Conservation (phyloP, 257 asterid genomes). For the Prunella vulgaris region DNA sequence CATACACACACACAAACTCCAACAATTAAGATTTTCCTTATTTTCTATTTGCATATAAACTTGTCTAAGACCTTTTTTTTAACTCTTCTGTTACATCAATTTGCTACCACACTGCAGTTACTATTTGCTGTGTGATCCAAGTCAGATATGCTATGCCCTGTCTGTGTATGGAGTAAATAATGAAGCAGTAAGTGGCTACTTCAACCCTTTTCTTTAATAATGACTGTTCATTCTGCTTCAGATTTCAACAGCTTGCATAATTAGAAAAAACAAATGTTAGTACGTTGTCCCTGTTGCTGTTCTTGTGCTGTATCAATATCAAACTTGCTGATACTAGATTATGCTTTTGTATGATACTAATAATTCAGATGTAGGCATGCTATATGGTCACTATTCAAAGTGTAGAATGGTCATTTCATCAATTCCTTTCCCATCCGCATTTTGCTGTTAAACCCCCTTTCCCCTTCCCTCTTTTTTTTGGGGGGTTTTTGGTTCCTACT, state of each 20-base stretch:
- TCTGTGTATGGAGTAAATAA: slow-evolving; percentile 64
- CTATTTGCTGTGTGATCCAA: slow-evolving; percentile 77
- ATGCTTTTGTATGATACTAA: background rate
- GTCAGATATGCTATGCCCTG: slow-evolving; percentile 57
- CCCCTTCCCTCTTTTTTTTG: no score
- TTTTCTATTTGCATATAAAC: background rate
- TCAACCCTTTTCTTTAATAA: slow-evolving; percentile 7
- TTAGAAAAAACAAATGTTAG: background rate
- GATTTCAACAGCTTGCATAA: background rate
- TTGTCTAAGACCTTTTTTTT: background rate
- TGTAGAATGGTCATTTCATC: background rate
- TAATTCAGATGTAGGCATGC: background rate
- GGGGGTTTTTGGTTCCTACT: background rate
- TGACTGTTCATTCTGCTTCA: background rate
- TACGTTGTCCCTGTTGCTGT: background rate
- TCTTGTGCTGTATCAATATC: background rate
- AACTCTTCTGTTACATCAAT: slow-evolving; percentile 5
- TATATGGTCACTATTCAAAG: background rate
- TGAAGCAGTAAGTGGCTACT: slow-evolving; percentile 58
- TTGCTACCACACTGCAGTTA: slow-evolving; percentile 44
- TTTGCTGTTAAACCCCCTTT: no score
- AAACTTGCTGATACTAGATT: background rate
- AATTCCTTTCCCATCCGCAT: no score
- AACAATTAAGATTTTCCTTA: background rate
- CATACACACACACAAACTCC: background rate